Base-by-base conservation (phyloP, 2,329 filamentous ascomycete species). In the Helminthosporium solani region DNA sequence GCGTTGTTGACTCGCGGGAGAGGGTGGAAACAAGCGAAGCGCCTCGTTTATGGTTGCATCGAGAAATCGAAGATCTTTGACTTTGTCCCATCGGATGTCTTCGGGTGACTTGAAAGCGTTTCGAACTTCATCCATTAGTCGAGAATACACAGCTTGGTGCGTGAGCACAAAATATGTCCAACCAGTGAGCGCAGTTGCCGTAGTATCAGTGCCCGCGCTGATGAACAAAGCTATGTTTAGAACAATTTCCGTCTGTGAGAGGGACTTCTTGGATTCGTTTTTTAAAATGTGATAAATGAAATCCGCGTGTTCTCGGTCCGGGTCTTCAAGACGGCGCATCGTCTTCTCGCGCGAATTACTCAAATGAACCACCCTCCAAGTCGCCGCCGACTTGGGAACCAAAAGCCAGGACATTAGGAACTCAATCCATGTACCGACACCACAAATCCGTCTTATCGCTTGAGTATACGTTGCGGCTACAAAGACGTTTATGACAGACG, bases 131-230 rank as follows among this genome's bases (percentile, higher is more conserved):
- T 14, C 5, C 6, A 38, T 16, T n/a, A 38, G n/a, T 6, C 21
- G 35, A 11, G 19, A 3, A 25, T 38, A 38, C 18, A 38, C 35
- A 9, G 15, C 33, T 37, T 5, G 3, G 30, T 45, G 42, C 20
- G 42, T 45, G 21, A 23, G 33, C 9, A 45, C 36, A 27, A 40
- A 60, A 23, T 58, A 60, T 7, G 58, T 56, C 54, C 56, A 57
- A 1, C 54, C 58, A 1, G 61, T 53, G 6, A 65, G 42, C 9
- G 53, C 48, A 4, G 53, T 61, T 2, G 58, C 61, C 3, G 57
- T 62, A 1, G 62, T 63, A 18, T 64, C 62, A 2, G 56, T 62
- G 5, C 62, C 62, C 2, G 50, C 62, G 15, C 53, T 61, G 33
- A 46, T 40, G 28, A 48, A 46, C 21, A 54, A 35, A 9, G 44